phyloP scores from a whole-genome alignment of 371 early-diverging fungal genomes.

The Saksenaea oblongispora region DNA sequence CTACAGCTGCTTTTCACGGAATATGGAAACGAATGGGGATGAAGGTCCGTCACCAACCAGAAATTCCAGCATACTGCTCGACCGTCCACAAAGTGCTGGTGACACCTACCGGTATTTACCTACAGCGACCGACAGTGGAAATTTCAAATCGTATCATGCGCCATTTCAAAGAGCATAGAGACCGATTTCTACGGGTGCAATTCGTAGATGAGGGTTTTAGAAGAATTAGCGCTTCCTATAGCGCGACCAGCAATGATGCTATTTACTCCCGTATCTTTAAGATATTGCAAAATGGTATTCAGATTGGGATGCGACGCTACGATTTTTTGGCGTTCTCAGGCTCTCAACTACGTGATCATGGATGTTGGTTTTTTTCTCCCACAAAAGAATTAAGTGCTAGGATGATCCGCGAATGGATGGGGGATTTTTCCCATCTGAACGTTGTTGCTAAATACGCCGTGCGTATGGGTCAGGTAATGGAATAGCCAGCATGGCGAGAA shows the following conservation, averaged over 20 bases:
- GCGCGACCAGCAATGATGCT: constrained; percentile 12
- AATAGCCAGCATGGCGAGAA: neutral
- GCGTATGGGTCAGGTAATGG: constrained; percentile 62
- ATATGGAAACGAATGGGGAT: constrained; percentile 8
- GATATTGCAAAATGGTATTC: constrained; percentile 54
- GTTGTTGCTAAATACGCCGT: constrained; percentile 62
- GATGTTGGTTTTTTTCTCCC: constrained; percentile 72
- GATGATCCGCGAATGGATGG: constrained; percentile 64
- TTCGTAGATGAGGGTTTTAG: constrained; percentile 67
- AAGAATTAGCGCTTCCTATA: constrained; percentile 25
- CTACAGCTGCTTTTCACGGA: constrained; percentile 13
- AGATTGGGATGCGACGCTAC: constrained; percentile 55
- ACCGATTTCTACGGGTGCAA: constrained; percentile 71
- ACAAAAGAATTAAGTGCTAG: constrained; percentile 31
- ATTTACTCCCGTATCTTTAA: constrained; percentile 48
- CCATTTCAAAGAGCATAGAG: constrained; percentile 39
- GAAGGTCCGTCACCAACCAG: constrained; percentile 8
- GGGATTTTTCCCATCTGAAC: constrained; percentile 63
- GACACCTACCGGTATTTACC: constrained; percentile 60
- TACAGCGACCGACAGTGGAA: constrained; percentile 55
- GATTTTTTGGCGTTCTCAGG: constrained; percentile 73
- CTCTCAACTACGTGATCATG: constrained; percentile 64
- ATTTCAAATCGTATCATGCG: constrained; percentile 64
- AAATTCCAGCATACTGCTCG: neutral
- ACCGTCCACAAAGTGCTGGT: constrained; percentile 37